These are phyloP conservation scores for Cyberlindnera euphorbiiphila DNA, from an alignment of 805 yeast species.

Conservation along the genomic window DNA sequence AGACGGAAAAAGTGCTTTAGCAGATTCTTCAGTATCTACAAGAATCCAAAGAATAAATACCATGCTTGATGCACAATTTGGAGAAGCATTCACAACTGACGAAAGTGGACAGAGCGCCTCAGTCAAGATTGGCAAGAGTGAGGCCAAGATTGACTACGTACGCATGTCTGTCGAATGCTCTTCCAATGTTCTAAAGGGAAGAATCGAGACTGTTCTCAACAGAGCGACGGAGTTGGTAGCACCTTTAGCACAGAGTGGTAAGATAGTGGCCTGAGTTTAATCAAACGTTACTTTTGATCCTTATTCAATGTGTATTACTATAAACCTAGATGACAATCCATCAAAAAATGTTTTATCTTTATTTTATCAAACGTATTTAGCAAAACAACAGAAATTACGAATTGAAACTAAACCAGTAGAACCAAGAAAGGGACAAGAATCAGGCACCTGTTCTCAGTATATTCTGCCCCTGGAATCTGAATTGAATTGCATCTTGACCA, in stretches of 20 bases:
- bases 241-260: constrained; percentile 55
- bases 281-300: neutral
- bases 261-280: constrained; percentile 4
- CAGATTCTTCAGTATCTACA: constrained; percentile 33
- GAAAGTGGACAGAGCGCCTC: constrained; percentile 45
- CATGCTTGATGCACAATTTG: constrained; percentile 81
- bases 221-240: constrained; percentile 81
- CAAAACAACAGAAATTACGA: too few species aligned
- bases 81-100: constrained; percentile 55
- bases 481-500: constrained; percentile 80
- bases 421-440: neutral
- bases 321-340: too few species aligned
- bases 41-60: constrained; percentile 54
- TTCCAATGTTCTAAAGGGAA: constrained; percentile 71
- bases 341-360: too few species aligned
- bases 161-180: constrained; percentile 67
- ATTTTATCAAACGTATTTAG: too few species aligned
- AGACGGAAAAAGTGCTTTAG: constrained; percentile 20
- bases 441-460: constrained; percentile 48
- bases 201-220: constrained; percentile 76
- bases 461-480: constrained; percentile 82
- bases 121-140: constrained; percentile 70
- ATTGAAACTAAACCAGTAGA: neutral
- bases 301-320: too few species aligned
- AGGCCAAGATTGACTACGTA: constrained; percentile 63